Evolutionary conservation across 2,329 filamentous ascomycete genomes (phyloP), one percentile per base, ranked within the genome.

Genomic region (Xylaria sp.): DNA sequence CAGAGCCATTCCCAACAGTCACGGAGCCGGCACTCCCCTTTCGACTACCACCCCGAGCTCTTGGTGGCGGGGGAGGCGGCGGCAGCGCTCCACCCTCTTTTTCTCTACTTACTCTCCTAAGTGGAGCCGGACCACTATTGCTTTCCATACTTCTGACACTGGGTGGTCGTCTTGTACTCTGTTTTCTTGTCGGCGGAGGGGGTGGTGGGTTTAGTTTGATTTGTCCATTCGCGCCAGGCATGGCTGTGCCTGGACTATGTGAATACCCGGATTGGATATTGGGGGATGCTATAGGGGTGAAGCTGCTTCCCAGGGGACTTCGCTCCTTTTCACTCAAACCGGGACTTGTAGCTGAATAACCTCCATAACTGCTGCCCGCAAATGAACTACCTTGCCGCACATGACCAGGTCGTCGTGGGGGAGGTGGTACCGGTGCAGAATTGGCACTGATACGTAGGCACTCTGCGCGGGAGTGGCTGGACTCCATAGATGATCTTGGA

Each of bases 351-450:
- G 64, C 52, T 18, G 72, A 48, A 23, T 73, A 73, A 41, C 66
- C 75, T 3, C 74, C 71, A 48, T 77, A 78, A 43, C 76, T 80
- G n/a, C 80, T 76, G 18, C 67, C 72, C 13, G 70, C 60, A 41
- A 72, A 72, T 25, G 73, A 75, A 62, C 75, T 78, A 2, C 66
- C 70, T 43, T 77, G 74, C 52, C 76, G 72, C 30, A 71, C 75
- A 55, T 81, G 80, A 36, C 79, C 79, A 7, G 82, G 83, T 34
- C 87, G 82, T 52, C 87, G 81, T 9, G 87, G 85, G 0, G 87
- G 87, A 20, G 87, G 87, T 18, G 87, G 86, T 8, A 84, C 82
- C 0, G 86, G 86, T 9, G 84, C 82, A 70, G 76, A 13, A 62
- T 79, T 78, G 20, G 77, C 74, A 65, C 78, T 80, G 59, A 80